phyloP scores from a whole-genome alignment of 1,284 basidiomycete genomes.

The Ganoderma multipileum region DNA sequence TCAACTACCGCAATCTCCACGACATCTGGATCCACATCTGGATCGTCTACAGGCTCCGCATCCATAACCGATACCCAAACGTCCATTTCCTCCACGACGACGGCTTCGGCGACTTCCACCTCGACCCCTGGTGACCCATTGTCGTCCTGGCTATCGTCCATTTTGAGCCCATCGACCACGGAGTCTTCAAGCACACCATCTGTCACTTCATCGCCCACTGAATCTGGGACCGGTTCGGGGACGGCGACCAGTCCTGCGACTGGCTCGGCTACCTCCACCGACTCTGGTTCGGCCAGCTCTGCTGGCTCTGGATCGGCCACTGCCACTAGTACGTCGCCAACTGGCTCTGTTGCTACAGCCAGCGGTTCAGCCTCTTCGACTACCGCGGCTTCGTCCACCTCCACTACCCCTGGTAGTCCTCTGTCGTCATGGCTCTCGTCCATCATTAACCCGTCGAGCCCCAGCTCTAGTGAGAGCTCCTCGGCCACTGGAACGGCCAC shows the following conservation, averaged over 20 bases:
- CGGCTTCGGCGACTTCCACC: slow-evolving; percentile 13
- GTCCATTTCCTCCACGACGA: not conserved
- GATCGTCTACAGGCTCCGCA: slow-evolving; percentile 13
- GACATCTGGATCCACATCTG: slow-evolving; percentile 3
- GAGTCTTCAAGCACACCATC: not conserved
- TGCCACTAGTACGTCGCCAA: not conserved
- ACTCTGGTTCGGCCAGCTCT: not conserved
- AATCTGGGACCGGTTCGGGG: slow-evolving; percentile 3
- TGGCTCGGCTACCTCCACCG: not conserved
- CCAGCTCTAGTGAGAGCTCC: not conserved
- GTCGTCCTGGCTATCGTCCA: slow-evolving; percentile 15
- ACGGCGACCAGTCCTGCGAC: slow-evolving; percentile 6
- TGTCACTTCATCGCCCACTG: slow-evolving; percentile 13
- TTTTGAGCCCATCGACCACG: slow-evolving; percentile 9
- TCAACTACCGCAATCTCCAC: slow-evolving; percentile 3
- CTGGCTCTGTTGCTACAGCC: not conserved
- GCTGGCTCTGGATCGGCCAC: slow-evolving; percentile 10
- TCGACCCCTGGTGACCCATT: slow-evolving; percentile 8
- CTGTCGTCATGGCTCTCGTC: slow-evolving; percentile 6
- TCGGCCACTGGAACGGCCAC: not conserved
- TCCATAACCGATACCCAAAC: slow-evolving; percentile 17
- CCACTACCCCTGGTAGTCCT: not conserved
- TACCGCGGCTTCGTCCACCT: slow-evolving; percentile 5
- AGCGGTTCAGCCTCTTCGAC: not conserved
- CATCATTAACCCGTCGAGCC: not conserved